Evolutionary conservation across 306 rosid species (phyloP), one percentile per base, ranked within the genome.

Genomic region (Urtica urens): DNA sequence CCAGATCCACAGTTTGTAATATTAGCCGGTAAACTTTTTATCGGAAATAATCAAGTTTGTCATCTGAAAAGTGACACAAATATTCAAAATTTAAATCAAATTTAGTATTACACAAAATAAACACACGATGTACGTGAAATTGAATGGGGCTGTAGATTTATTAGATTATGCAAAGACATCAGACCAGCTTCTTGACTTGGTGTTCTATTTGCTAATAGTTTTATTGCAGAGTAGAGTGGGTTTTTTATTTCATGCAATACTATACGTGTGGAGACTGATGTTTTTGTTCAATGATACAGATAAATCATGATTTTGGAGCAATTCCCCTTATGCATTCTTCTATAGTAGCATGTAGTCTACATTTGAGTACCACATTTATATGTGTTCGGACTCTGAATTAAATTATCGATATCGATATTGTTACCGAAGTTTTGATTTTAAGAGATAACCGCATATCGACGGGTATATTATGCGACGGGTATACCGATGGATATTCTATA

Each of bases 181-280:
- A 48, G 95, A 79, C 58, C 95, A 79, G 72, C 83, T 78, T 58
- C 71, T 79, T 57, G 95, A 90, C 66, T 52, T 90, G 72, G 83
- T 81, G 72, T 77, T 81, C 72, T 90, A 78, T 73, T 59, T 74
- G 70, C 78, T 84, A 24, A 71, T 79, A 37, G 72, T n/a, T 79
- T 59, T 79, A 75, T 51, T 76, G 78, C 52, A 74, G 86, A 61
- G 68, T 59, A 57, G 73, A 75, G 75, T 81, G 77, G 97, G 97
- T 90, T 57, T 48, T 54, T 67, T 40, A 41, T 68, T 46, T 58
- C 54, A 53, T 55, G 53, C 53, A 62, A 29, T 57, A 26, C 50
- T 33, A 37, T 47, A 29, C 58, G 38, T 35, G 41, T 62, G 57
- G 53, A 51, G 15, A 35, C 58, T 64, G 44, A 68, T 63, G 47